Evolutionary conservation across 768 basidiomycete species (phyloP).

Genomic region (Pulveroboletus frians): DNA sequence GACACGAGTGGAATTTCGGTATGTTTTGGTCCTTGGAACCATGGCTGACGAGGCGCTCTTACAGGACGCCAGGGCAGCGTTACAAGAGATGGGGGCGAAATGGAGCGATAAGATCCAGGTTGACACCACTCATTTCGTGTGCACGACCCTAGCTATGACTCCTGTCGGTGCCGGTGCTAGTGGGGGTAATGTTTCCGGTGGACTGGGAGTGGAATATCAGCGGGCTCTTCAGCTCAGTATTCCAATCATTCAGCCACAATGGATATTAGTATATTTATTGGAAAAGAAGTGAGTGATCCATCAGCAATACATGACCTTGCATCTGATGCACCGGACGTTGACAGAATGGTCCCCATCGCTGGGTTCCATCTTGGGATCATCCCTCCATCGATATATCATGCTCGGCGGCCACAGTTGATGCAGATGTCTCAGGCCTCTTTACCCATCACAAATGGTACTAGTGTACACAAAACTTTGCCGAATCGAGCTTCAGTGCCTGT

Average conservation of each 20-base stretch:
- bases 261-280: constrained; percentile 84
- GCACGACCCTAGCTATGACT: constrained; percentile 79
- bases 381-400: constrained; percentile 37
- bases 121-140: constrained; percentile 97
- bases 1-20: constrained; percentile 94
- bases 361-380: constrained; percentile 74
- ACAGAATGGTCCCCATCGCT: constrained; percentile 83
- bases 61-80: constrained; percentile 74
- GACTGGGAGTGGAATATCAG: constrained; percentile 87
- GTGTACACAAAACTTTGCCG: constrained; percentile 32
- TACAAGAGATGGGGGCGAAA: constrained; percentile 82
- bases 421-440: constrained; percentile 69
- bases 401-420: constrained; percentile 62
- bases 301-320: neutral
- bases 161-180: constrained; percentile 52
- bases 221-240: constrained; percentile 92
- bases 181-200: constrained; percentile 46
- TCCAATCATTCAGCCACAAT: constrained; percentile 91
- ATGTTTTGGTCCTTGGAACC: constrained; percentile 92
- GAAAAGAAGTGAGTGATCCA: constrained; percentile 66
- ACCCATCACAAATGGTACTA: constrained; percentile 33
- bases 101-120: constrained; percentile 94
- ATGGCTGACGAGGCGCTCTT: constrained; percentile 72
- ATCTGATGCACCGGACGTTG: constrained; percentile 1
- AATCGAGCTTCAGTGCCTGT: constrained; percentile 69